Evolutionary conservation across 495 filamentous ascomycete species (phyloP).

Genomic region (Saxispiralis lemnorum): DNA sequence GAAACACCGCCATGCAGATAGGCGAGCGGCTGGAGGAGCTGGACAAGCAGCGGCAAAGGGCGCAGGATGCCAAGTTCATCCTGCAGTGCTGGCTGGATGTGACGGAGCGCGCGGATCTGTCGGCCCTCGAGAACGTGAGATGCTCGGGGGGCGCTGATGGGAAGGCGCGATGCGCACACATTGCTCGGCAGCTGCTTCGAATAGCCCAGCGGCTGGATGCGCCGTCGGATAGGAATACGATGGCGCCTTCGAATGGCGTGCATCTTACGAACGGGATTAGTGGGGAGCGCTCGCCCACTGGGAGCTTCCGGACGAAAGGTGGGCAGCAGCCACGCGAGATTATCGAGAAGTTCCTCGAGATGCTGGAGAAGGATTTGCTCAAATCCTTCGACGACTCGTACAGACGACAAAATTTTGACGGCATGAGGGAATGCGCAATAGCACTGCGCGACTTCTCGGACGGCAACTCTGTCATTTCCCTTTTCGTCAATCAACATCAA

Average conservation of each 20-base stretch:
- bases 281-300: slow-evolving; percentile 24
- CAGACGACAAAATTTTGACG: slow-evolving; percentile 78
- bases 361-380: slow-evolving; percentile 82
- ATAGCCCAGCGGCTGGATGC: slow-evolving; percentile 72
- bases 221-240: slow-evolving; percentile 32
- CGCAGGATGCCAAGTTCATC: slow-evolving; percentile 82
- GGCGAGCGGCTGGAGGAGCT: slow-evolving; percentile 85
- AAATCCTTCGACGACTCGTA: slow-evolving; percentile 96
- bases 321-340: slow-evolving; percentile 40
- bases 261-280: slow-evolving; percentile 33
- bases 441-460: slow-evolving; percentile 92
- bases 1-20: slow-evolving; percentile 81
- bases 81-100: slow-evolving; percentile 94
- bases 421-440: slow-evolving; percentile 73
- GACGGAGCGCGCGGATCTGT: slow-evolving; percentile 63
- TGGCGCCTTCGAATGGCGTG: slow-evolving; percentile 14
- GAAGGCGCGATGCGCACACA: slow-evolving; percentile 74
- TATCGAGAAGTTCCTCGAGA: slow-evolving; percentile 93
- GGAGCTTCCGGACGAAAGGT: background rate
- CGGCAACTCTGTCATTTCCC: slow-evolving; percentile 77
- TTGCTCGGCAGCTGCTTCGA: slow-evolving; percentile 71
- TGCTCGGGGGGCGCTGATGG: slow-evolving; percentile 63
- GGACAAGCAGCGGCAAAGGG: slow-evolving; percentile 75
- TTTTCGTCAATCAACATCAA: slow-evolving; percentile 97
- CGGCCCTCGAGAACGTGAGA: slow-evolving; percentile 62